Evolutionary conservation across 2,329 filamentous ascomycete genomes (phyloP), one percentile per base, ranked within the genome.

Genomic region (Sarocladium brachiariae): DNA sequence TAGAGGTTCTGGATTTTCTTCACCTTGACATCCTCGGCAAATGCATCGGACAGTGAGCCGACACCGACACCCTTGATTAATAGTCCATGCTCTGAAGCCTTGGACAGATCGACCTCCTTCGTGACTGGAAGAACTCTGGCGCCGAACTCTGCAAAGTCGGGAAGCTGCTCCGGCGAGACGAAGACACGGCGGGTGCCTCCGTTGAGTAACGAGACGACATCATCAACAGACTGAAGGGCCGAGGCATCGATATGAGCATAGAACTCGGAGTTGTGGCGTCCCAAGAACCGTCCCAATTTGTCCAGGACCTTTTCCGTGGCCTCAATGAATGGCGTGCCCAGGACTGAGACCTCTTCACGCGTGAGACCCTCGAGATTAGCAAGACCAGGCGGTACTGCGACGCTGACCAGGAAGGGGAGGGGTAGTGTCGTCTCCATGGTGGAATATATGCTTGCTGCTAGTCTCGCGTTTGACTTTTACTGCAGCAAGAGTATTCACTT

Each of bases 151-250:
- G 73, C 67, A 52, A 79, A 78, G 49, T 75, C 70, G 8, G 74
- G 72, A 50, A 95, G 72, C 63, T 89, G 86, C 51, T 83, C 76
- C 45, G 83, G 78, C 16, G 78, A 78, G 48, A 96, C 87, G 65
- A 97, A 93, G 55, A 93, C 85, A 64, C 86, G 93, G 49, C 83
- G 80, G 6, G 90, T 89, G 53, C 93, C 93, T 56, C 83, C 80
- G 65, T 99, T 88, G 51, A 99, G 81, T 31, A 97, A 76, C 43
- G 86, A 79, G 50, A 92, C 71, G 31, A 97, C 74, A 56, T 95
- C 86, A 57, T 90, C 85, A 51, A 74, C 72, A 10, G 83, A 82
- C 27, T 78, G 67, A 34, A 97, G 75, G 19, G 71, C 70, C 4
- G 87, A 85, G 48, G 84, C 89, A 60, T 96, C 89, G 57, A 96